Percentiles rank a stretch among this genome's conserved stretches.
Evolutionary conservation across 2,329 filamentous ascomycete species (phyloP).

Genomic region (Diaporthe amygdali): DNA sequence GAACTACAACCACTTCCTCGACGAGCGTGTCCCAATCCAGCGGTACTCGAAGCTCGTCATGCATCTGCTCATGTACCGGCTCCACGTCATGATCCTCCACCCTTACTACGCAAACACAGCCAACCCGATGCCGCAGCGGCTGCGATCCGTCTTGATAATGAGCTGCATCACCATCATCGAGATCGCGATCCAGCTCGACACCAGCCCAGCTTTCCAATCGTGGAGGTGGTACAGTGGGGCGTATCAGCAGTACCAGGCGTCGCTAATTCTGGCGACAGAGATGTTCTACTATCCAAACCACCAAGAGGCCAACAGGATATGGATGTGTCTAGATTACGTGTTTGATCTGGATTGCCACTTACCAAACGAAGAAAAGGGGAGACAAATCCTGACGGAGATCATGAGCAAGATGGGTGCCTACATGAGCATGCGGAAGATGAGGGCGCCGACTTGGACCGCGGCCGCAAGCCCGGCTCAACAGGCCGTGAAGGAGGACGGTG

Average conservation of each 20-base stretch:
- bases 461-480: slow-evolving; percentile 42
- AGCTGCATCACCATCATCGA: slow-evolving; percentile 59
- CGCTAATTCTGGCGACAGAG: slow-evolving; percentile 72
- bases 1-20: slow-evolving; percentile 69
- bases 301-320: slow-evolving; percentile 68
- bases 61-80: slow-evolving; percentile 64
- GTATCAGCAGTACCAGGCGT: slow-evolving; percentile 74
- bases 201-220: slow-evolving; percentile 48
- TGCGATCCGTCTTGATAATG: slow-evolving; percentile 68
- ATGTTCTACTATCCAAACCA: slow-evolving; percentile 63
- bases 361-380: slow-evolving; percentile 60
- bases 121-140: slow-evolving; percentile 62
- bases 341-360: slow-evolving; percentile 64
- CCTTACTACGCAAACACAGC: slow-evolving; percentile 62
- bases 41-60: slow-evolving; percentile 68
- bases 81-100: slow-evolving; percentile 72
- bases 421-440: slow-evolving; percentile 61
- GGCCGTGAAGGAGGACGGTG: slow-evolving; percentile 36
- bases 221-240: slow-evolving; percentile 78
- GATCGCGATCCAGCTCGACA: slow-evolving; percentile 52
- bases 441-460: slow-evolving; percentile 53
- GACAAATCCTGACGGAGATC: slow-evolving; percentile 67
- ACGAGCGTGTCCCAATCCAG: slow-evolving; percentile 65
- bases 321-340: slow-evolving; percentile 74
- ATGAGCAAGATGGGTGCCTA: slow-evolving; percentile 65